These are phyloP conservation scores for Mycena olivaceomarginata DNA, from an alignment of 768 basidiomycete genomes.

Conservation along the genomic window DNA sequence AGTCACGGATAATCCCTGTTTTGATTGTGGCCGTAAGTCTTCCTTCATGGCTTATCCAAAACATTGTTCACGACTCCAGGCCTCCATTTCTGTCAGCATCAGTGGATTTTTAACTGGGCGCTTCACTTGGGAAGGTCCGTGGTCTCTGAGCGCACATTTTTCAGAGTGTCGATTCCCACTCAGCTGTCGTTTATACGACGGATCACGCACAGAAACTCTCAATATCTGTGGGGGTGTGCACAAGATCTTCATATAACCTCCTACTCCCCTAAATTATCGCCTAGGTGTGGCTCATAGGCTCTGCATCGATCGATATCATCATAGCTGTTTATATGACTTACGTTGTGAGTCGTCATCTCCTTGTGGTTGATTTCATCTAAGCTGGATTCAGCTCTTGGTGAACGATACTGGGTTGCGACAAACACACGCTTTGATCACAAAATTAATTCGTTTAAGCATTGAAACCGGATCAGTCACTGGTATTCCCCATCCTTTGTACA, in stretches of 20 bases:
- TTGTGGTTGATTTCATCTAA: background rate
- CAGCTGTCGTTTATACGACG: background rate
- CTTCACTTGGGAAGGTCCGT: background rate
- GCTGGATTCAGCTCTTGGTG: background rate
- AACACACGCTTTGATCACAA: background rate
- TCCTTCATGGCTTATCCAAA: background rate
- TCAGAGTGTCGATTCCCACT: background rate
- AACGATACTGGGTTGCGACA: background rate
- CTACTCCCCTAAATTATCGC: background rate
- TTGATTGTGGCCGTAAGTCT: constrained; percentile 6
- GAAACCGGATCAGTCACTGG: background rate
- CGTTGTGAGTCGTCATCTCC: background rate
- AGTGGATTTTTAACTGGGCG: background rate
- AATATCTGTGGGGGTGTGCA: constrained; percentile 2
- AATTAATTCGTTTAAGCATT: background rate
- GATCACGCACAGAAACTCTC: background rate
- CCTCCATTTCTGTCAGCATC: background rate
- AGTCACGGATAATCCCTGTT: background rate
- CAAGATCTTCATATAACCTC: background rate
- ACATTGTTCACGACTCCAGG: background rate
- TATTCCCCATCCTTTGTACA: background rate
- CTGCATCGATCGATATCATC: constrained; percentile 8
- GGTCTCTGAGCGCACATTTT: background rate
- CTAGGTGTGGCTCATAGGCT: background rate
- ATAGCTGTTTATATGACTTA: background rate